Evolutionary conservation across 192 early-diverging fungal genomes (phyloP).

Genomic region (Coemansia sp.): DNA sequence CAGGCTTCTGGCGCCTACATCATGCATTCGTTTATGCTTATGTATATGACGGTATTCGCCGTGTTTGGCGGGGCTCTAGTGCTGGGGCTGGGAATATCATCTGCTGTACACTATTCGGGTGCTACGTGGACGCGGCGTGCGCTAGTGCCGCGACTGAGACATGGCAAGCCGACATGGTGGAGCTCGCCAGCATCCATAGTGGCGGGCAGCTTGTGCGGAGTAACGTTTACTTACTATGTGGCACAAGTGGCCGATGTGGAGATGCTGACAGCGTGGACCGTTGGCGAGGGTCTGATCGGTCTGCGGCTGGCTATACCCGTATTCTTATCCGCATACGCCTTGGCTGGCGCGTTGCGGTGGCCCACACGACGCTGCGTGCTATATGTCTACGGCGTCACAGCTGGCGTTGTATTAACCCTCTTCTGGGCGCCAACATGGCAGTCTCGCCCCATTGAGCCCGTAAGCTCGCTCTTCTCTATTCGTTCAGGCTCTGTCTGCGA

Average conservation of each 20-base stretch:
- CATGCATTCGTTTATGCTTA: constrained; percentile 56
- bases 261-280: constrained; percentile 33
- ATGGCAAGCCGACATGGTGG: constrained; percentile 10
- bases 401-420: constrained; percentile 17
- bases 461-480: background rate
- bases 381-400: constrained; percentile 14
- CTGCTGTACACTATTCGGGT: constrained; percentile 1
- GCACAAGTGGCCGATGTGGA: constrained; percentile 24
- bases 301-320: constrained; percentile 19
- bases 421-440: constrained; percentile 30
- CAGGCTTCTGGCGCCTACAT: constrained; percentile 54
- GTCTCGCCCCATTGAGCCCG: constrained; percentile 23
- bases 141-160: background rate
- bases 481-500: constrained; percentile 31
- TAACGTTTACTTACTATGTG: constrained; percentile 23
- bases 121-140: background rate
- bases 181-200: background rate
- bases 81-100: background rate
- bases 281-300: constrained; percentile 12
- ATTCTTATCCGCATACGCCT: constrained; percentile 12
- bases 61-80: constrained; percentile 27
- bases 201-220: constrained; percentile 3
- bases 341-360: constrained; percentile 24
- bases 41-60: constrained; percentile 43
- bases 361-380: background rate